These are phyloP conservation scores for Pelargonium citronellum DNA, from an alignment of 441 rosid genomes.

Conservation along the genomic window DNA sequence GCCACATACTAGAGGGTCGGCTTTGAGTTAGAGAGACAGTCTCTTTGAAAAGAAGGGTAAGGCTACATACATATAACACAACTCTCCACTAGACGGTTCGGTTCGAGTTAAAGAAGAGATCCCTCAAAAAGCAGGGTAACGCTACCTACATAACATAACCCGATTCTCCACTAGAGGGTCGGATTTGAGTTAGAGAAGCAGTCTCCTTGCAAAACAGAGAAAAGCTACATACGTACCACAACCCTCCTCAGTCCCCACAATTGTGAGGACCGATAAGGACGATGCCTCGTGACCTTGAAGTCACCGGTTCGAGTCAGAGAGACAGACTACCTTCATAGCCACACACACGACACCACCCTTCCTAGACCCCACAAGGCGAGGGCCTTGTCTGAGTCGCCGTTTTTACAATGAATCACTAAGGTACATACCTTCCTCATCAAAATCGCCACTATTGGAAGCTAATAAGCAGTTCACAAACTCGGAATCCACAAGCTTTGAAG, in stretches of 20 bases:
- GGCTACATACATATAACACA: constrained; percentile 24
- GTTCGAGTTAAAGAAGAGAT: constrained; percentile 19
- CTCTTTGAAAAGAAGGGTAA: constrained; percentile 19
- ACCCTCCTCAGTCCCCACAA: too few species aligned
- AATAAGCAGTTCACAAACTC: constrained; percentile 70
- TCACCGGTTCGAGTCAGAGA: too few species aligned
- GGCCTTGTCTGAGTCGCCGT: too few species aligned
- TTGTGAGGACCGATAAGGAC: too few species aligned
- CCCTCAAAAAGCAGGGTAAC: background rate
- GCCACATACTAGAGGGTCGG: too few species aligned
- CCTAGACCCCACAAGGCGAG: too few species aligned
- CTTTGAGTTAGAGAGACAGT: background rate
- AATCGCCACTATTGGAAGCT: constrained; percentile 39
- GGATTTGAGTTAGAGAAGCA: too few species aligned
- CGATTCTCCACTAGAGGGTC: too few species aligned
- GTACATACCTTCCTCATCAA: constrained; percentile 49
- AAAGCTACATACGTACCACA: background rate
- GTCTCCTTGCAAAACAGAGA: constrained; percentile 2
- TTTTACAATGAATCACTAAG: background rate
- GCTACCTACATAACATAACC: too few species aligned
- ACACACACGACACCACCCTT: too few species aligned
- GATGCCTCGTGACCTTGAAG: too few species aligned
- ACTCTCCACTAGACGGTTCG: constrained; percentile 29
- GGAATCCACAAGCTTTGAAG: constrained; percentile 67
- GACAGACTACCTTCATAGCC: too few species aligned